Percentiles rank a stretch among this genome's conserved stretches.
Evolutionary conservation across 306 rosid genomes (phyloP).

Genomic region (Betula pendula): DNA sequence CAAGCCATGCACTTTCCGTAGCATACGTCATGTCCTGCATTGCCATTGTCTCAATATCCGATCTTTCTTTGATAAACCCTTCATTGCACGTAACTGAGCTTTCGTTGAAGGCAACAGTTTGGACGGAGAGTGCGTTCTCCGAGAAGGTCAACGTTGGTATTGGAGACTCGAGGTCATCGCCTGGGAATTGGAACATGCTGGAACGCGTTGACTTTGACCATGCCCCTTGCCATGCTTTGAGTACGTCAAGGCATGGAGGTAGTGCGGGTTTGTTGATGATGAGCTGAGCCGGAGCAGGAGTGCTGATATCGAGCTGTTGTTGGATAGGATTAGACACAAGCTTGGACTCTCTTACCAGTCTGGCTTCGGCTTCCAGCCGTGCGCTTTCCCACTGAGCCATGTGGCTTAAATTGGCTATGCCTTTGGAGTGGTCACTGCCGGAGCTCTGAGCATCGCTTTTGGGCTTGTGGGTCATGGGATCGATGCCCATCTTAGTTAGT

Average conservation of each 20-base stretch:
- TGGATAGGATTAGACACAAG: background rate
- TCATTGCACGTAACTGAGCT: background rate
- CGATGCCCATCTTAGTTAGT: slow-evolving; percentile 39
- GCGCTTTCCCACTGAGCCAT: slow-evolving; percentile 47
- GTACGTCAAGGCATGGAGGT: slow-evolving; percentile 45
- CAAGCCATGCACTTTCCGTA: slow-evolving; percentile 20
- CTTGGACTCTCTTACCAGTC: slow-evolving; percentile 35
- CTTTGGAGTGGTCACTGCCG: slow-evolving; percentile 14
- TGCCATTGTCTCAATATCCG: background rate
- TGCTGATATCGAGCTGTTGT: background rate
- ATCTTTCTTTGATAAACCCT: background rate
- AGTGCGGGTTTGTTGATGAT: slow-evolving; percentile 22
- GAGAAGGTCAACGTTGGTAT: slow-evolving; percentile 39
- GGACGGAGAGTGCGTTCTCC: slow-evolving; percentile 13
- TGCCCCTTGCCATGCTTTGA: slow-evolving; percentile 60
- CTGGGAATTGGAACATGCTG: background rate
- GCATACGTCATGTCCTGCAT: slow-evolving; percentile 16
- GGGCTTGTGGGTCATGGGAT: slow-evolving; percentile 44
- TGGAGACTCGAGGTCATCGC: slow-evolving; percentile 44
- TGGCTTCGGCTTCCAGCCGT: slow-evolving; percentile 40
- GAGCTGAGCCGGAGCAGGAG: slow-evolving; percentile 3
- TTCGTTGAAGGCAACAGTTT: slow-evolving; percentile 8
- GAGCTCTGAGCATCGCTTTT: slow-evolving; percentile 27
- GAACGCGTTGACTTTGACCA: slow-evolving; percentile 31
- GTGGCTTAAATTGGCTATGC: slow-evolving; percentile 42